Evolutionary conservation across 805 yeast species (phyloP).

Genomic region (Grigorovia jiainica): DNA sequence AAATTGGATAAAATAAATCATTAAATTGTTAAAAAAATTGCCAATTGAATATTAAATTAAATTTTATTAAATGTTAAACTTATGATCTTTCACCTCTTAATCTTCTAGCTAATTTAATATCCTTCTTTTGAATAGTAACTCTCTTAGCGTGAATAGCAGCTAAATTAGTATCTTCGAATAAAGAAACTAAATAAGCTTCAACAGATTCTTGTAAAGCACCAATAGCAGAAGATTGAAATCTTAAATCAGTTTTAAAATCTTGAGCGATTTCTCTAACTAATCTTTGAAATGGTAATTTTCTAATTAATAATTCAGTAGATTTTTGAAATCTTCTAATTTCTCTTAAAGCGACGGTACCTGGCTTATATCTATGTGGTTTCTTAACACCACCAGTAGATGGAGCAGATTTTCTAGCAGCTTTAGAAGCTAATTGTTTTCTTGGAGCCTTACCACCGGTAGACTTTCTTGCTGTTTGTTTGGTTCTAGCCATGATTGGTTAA

Average conservation of each 20-base stretch:
- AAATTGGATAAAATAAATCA: not conserved
- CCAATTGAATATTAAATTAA: not conserved
- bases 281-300: constrained; percentile 96
- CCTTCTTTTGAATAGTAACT: constrained; percentile 97
- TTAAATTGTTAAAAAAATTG: not conserved
- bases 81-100: constrained; percentile 93
- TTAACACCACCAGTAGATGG: constrained; percentile 90
- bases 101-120: constrained; percentile 95
- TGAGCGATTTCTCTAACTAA: constrained; percentile 92
- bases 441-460: constrained; percentile 95
- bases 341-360: constrained; percentile 94
- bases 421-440: constrained; percentile 87
- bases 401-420: constrained; percentile 89
- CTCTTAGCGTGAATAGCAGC: constrained; percentile 99
- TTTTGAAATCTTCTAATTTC: constrained; percentile 97
- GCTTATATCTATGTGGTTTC: constrained; percentile 94
- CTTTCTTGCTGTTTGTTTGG: constrained; percentile 90
- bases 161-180: constrained; percentile 95
- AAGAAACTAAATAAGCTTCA: constrained; percentile 92
- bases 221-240: constrained; percentile 96
- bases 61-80: not conserved
- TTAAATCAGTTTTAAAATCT: constrained; percentile 85
- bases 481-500: constrained; percentile 61
- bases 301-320: constrained; percentile 87
- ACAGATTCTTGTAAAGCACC: constrained; percentile 98